A percentile compares a stretch with the other conserved stretches of the same genome.
phyloP scores from a whole-genome alignment of 345 rosid species.

The Litchi chinensis region DNA sequence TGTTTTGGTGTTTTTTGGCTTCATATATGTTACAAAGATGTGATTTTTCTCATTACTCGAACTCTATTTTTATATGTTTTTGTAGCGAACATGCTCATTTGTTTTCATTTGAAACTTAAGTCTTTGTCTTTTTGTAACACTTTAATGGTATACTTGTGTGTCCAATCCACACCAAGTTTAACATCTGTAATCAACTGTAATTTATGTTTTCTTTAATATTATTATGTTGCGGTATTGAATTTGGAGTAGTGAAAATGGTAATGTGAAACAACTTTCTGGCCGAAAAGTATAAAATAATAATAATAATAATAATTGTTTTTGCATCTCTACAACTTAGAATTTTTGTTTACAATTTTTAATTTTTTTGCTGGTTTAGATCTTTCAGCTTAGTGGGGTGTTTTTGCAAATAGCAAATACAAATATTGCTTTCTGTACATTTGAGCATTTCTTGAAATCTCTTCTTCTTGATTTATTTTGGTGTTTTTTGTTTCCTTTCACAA shows the following conservation, averaged over 20 bases:
- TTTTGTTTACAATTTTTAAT: neutral
- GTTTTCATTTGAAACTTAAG: neutral
- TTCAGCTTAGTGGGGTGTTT: neutral
- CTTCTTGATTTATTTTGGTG: neutral
- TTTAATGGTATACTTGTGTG: neutral
- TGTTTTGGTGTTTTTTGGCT: constrained; percentile 10
- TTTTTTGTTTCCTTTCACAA: neutral
- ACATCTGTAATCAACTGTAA: neutral
- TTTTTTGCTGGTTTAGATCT: constrained; percentile 12
- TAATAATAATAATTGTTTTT: neutral
- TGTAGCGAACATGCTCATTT: constrained; percentile 19
- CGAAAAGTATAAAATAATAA: neutral
- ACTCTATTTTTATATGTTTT: neutral
- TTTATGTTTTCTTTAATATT: neutral
- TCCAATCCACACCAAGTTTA: neutral
- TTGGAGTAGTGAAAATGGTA: neutral
- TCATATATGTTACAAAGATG: neutral
- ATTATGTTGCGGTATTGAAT: neutral
- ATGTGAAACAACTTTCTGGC: neutral
- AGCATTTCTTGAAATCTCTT: neutral
- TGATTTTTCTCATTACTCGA: neutral
- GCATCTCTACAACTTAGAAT: neutral
- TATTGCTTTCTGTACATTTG: neutral
- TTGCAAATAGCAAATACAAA: neutral
- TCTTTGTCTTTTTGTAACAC: neutral